Evolutionary conservation across 1,284 basidiomycete genomes (phyloP), one percentile per base, ranked within the genome.

Genomic region (Wallemia ichthyophaga): DNA sequence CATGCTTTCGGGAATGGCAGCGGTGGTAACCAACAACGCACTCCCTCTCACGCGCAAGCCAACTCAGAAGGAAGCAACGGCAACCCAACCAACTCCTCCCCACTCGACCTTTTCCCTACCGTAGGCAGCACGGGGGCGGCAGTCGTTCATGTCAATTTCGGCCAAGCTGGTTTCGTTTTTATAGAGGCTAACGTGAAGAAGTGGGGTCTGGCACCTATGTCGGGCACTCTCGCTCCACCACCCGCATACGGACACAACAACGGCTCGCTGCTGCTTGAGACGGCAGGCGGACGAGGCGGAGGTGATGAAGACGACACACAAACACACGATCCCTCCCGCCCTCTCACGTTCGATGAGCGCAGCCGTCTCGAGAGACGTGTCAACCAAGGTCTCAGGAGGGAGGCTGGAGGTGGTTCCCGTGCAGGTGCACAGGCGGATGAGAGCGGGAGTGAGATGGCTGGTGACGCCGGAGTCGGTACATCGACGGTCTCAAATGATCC

Each of bases 131-230:
- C 91, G 67, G 88, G 89, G 0, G 84, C 89, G 2, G 91, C 86
- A 67, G 89, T 83, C 61, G 79, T 95, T 1, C 91, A 95, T 66
- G 83, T 94, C 67, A 95, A 95, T 69, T 77, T 95, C 19, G 91
- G 89, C 15, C 89, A 95, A 69, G 82, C 85, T 17, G 89, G 89
- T 1, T 95, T 95, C 67, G 89, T 95, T 33, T 95, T 92, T 66
- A 94, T 95, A 66, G 89, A 95, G 71, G 89, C 89, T 28, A 94
- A 95, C 68, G 91, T 95, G 61, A 95, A 95, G 76, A 94, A 94
- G 69, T 95, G 89, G 91, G 89, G 89, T 24, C 72, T 95, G 32
- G 89, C 91, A 25, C 89, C 89, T 3, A 92, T 87, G 70, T 81
- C 87, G 19, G 89, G 89, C 48, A 95, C 91, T 0, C 76, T 95